Conservation (phyloP, 306 rosid species). For the Trifolium fragiferum region DNA sequence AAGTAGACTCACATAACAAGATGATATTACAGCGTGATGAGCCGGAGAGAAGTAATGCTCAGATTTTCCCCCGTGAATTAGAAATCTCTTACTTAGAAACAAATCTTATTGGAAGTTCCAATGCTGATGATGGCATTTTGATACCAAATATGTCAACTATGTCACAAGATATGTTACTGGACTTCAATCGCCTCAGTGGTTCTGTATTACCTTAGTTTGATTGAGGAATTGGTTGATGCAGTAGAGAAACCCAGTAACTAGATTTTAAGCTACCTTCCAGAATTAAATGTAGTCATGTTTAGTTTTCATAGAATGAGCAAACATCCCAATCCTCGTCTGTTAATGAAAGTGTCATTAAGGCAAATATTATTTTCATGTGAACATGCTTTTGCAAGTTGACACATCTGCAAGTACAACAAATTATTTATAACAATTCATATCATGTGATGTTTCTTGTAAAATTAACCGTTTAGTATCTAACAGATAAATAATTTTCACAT, state of each 20-base stretch:
- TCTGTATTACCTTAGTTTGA: too few species aligned
- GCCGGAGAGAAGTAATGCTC: not conserved
- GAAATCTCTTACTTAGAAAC: not conserved
- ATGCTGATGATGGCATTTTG: not conserved
- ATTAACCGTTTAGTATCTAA: not conserved
- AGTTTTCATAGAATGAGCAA: too few species aligned
- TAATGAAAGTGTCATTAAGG: constrained; percentile 74
- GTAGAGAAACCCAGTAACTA: not conserved
- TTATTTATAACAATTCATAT: constrained; percentile 37
- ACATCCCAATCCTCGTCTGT: too few species aligned
- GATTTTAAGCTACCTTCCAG: constrained; percentile 52
- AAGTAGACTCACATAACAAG: not conserved
- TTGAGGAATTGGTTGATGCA: constrained; percentile 27
- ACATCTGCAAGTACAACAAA: too few species aligned
- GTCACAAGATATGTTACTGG: not conserved
- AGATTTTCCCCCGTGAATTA: not conserved
- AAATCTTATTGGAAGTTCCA: not conserved
- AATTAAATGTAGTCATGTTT: constrained; percentile 52
- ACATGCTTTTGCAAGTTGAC: too few species aligned
- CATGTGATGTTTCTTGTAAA: not conserved
- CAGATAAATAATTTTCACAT: not conserved
- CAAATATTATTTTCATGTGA: too few species aligned
- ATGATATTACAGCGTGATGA: not conserved
- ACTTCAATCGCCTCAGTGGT: not conserved
- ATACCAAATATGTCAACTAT: not conserved